Conservation (phyloP, 352 stramenopile genomes). For the Phytopythium vexans region DNA sequence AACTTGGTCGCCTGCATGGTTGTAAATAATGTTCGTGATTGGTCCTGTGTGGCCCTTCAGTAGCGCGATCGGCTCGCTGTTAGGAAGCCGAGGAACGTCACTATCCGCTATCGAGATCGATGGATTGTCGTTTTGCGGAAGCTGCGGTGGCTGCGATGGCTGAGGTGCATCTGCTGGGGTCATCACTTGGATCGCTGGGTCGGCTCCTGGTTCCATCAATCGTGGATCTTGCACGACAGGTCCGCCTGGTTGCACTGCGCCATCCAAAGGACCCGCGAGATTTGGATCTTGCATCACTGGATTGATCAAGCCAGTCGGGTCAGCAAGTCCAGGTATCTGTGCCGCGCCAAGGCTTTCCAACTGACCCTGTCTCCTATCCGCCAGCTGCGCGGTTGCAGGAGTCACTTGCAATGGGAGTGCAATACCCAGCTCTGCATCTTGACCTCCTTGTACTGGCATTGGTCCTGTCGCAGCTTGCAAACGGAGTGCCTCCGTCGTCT, state of each 20-base stretch:
- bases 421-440: not conserved
- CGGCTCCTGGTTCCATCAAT: too few relatives aligned
- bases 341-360: too few relatives aligned
- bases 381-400: not conserved
- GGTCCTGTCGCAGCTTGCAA: not conserved
- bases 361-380: too few relatives aligned
- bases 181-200: too few relatives aligned
- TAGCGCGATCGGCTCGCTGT: constrained; percentile 51
- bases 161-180: constrained; percentile 11
- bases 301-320: too few relatives aligned
- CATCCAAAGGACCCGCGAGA: too few relatives aligned
- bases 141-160: constrained; percentile 44
- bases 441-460: not conserved
- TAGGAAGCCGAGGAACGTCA: constrained; percentile 32
- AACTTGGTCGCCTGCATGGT: constrained; percentile 86
- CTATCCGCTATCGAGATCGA: constrained; percentile 43
- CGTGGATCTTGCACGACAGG: too few relatives aligned
- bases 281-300: too few relatives aligned
- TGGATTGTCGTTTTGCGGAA: constrained; percentile 40
- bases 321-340: too few relatives aligned
- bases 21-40: constrained; percentile 95
- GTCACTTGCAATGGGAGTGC: not conserved
- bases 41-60: constrained; percentile 89
- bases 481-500: not conserved
- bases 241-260: too few relatives aligned